Percentiles rank a stretch among this genome's conserved stretches.
phyloP scores from a whole-genome alignment of 805 yeast species.

The Candida methanosorbosa region DNA sequence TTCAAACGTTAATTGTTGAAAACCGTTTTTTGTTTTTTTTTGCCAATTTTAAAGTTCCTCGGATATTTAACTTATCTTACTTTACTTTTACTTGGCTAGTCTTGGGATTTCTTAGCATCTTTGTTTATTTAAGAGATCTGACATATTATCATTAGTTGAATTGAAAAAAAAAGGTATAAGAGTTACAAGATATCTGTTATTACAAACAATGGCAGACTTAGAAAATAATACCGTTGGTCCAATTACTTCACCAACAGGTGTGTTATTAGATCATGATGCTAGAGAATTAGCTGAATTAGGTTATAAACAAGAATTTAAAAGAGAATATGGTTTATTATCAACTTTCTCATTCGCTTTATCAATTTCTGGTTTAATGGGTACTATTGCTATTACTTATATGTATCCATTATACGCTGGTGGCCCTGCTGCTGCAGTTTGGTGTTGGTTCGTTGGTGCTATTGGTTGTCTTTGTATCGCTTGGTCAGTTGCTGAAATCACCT shows the following conservation, averaged over 20 bases:
- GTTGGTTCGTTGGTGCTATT: conserved; percentile 47
- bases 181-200: too few relatives aligned
- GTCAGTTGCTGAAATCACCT: conserved; percentile 40
- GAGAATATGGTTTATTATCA: conserved; percentile 50
- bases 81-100: too few relatives aligned
- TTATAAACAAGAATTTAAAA: conserved; percentile 50
- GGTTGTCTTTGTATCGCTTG: conserved; percentile 48
- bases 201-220: conserved; percentile 3
- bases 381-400: conserved; percentile 44
- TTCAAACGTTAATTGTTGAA: too few relatives aligned
- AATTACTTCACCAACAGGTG: conserved; percentile 12
- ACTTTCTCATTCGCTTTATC: conserved; percentile 59
- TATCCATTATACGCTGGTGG: conserved; percentile 47
- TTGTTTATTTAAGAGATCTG: too few relatives aligned
- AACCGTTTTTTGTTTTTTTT: too few relatives aligned
- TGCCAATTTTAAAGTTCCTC: too few relatives aligned
- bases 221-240: conserved; percentile 12
- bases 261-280: conserved; percentile 21
- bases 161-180: too few relatives aligned
- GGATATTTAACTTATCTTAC: too few relatives aligned
- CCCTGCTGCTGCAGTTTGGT: conserved; percentile 56
- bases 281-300: conserved; percentile 36
- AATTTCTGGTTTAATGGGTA: conserved; percentile 58
- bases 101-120: too few relatives aligned
- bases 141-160: too few relatives aligned